Base-by-base conservation (phyloP, 352 stramenopile species). In the Plasmopara viticola region DNA sequence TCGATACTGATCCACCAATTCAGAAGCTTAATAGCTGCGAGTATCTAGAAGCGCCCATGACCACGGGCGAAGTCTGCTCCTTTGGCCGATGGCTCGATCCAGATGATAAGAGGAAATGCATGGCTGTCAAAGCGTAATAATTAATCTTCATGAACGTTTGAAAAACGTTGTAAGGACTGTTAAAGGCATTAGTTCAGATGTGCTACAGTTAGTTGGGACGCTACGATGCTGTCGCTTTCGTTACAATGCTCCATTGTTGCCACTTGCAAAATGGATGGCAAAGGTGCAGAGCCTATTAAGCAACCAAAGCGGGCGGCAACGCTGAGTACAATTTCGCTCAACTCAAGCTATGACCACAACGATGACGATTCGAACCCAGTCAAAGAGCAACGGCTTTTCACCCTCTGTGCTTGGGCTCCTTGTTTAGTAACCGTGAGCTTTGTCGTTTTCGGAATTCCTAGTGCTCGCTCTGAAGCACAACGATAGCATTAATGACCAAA, bases 11-110 rank as follows among this genome's bases (percentile, higher is more conserved):
- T 2, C 43, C 51, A 50, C 25, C 49, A 12, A 41, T 62, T 43
- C 8, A 33, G 34, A 6, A 41, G 34, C 51, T 61, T 9, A n/a
- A 53, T 14, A 18, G n/a, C 15, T 76, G 67, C 48, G 60, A 68
- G 49, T 65, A 68, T 55, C 57, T 72, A 9, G 60, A 76, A 31
- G 60, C 63, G 4, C 63, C 67, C 0, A 66, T 76, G 63, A 62
- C 63, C 18, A 64, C 63, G n/a, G 63, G 53, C 2, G 51, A 68
- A 37, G 29, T 35, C 3, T 67, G 58, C 34, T 52, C 42, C 29
- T 41, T 8, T 15, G 39, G 39, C 34, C 48, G 2, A 35, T 52
- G n/a, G n/a, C n/a, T n/a, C n/a, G n/a, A n/a, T n/a, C n/a, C n/a
- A n/a, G n/a, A n/a, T n/a, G n/a, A n/a, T n/a, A n/a, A n/a, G n/a